Base-by-base conservation (phyloP, 2,329 filamentous ascomycete species). In the Cytospora schulzeri region DNA sequence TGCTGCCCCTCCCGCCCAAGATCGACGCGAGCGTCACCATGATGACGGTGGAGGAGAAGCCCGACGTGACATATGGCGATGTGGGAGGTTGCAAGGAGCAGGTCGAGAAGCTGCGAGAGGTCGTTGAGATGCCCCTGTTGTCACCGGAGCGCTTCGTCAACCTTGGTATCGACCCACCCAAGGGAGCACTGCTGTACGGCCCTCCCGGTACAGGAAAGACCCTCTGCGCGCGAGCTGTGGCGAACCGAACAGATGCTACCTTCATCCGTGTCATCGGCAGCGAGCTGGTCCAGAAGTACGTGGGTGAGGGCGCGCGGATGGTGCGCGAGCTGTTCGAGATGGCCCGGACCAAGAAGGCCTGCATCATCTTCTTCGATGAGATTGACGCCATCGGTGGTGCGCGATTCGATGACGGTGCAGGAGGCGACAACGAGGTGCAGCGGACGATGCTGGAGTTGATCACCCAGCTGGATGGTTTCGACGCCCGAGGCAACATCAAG, bases 41-140 rank as follows among this genome's bases (percentile, higher is more conserved):
- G 95, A 99, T 99, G 95, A 98, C 95, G 58, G 95, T 99, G 69
- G 95, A 99, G 82, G 95, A 99, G 81, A 99, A 99, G 84, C 95
- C 95, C 19, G 95, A 99, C 77, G 95, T 99, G 67, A 99, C 95
- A 68, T 99, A 99, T 73, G 95, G 95, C 71, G 95, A 99, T 81
- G 94, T 99, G 50, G 95, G 95, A 79, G 95, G 95, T 63, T 98
- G 93, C 86, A 99, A 99, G 80, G 95, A 99, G 79, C 95, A 99
- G 80, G 97, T 99, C 50, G 95, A 99, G 84, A 99, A 99, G 85
- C 86, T 99, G 70, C 87, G 95, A 77, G 95, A 99, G 80, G 95
- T 99, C 61, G 95, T 99, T 64, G 95, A 99, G 80, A 98, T 98
- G 92, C 95, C 95, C 14, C 83, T 99, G 62, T 83, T 99, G 68